Evolutionary conservation across 352 stramenopile genomes (phyloP).

Genomic region (Thalassiosira mediterranea): DNA sequence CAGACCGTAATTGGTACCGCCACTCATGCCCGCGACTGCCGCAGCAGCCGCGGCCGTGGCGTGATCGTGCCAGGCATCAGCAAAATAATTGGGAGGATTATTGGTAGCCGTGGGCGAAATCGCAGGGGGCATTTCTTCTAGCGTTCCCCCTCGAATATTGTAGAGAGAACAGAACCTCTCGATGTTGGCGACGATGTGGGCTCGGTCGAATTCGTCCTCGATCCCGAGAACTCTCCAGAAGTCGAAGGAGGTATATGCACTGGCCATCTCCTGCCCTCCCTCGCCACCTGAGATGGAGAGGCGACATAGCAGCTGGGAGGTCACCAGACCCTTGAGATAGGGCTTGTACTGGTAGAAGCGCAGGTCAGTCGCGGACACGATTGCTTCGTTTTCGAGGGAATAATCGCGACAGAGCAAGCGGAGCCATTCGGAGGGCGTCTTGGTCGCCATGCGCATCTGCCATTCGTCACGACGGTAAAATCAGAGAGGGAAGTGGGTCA

Average conservation of each 20-base stretch:
- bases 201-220: slow-evolving; percentile 75
- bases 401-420: slow-evolving; percentile 68
- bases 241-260: slow-evolving; percentile 38
- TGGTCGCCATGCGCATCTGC: slow-evolving; percentile 72
- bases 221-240: slow-evolving; percentile 78
- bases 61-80: neutral
- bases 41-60: slow-evolving; percentile 15
- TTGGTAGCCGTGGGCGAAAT: neutral
- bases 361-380: slow-evolving; percentile 56
- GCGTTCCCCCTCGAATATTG: slow-evolving; percentile 57
- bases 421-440: slow-evolving; percentile 76
- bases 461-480: no score
- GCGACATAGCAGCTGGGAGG: slow-evolving; percentile 67
- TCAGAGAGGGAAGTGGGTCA: no score
- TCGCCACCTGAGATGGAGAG: slow-evolving; percentile 52
- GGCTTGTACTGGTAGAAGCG: slow-evolving; percentile 76
- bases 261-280: no score
- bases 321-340: slow-evolving; percentile 69
- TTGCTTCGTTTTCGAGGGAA: slow-evolving; percentile 56
- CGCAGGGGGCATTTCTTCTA: slow-evolving; percentile 4
- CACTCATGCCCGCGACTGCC: slow-evolving; percentile 9
- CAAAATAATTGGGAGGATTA: neutral
- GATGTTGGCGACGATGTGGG: slow-evolving; percentile 69
- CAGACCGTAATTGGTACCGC: neutral
- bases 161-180: slow-evolving; percentile 74